Conservation (phyloP, 2,329 filamentous ascomycete species). For the Alternaria atra region DNA sequence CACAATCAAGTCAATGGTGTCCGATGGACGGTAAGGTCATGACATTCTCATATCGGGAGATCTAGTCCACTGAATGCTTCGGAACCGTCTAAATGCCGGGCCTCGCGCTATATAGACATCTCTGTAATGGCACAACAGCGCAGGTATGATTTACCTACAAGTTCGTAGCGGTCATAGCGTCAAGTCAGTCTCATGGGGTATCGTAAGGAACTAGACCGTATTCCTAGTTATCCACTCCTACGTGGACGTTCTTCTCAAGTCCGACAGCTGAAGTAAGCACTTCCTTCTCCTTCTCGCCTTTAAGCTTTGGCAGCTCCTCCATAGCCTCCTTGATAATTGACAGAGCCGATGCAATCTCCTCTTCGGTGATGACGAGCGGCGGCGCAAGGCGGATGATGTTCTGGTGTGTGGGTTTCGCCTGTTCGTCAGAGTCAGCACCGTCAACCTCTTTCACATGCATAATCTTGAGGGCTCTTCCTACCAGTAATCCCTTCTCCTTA, state of each 20-base stretch:
- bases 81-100: neutral
- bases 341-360: constrained; percentile 80
- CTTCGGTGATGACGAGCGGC: constrained; percentile 90
- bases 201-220: constrained; percentile 19
- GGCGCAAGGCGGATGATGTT: constrained; percentile 99
- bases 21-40: neutral
- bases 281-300: constrained; percentile 61
- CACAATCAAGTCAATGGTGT: neutral
- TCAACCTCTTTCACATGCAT: constrained; percentile 43
- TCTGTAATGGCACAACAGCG: neutral
- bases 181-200: constrained; percentile 18
- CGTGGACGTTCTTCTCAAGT: constrained; percentile 69
- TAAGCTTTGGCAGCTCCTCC: constrained; percentile 76
- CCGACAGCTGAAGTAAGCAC: constrained; percentile 55
- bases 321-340: constrained; percentile 83
- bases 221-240: constrained; percentile 64
- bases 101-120: neutral
- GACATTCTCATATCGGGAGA: neutral
- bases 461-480: constrained; percentile 63
- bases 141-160: neutral
- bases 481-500: constrained; percentile 93
- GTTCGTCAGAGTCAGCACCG: constrained; percentile 40
- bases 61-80: neutral
- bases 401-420: constrained; percentile 98
- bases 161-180: neutral